Percentiles rank a stretch among this genome's conserved stretches.
Conservation (phyloP, 1,139 yeast species). For the Tardiomyces depauwii region DNA sequence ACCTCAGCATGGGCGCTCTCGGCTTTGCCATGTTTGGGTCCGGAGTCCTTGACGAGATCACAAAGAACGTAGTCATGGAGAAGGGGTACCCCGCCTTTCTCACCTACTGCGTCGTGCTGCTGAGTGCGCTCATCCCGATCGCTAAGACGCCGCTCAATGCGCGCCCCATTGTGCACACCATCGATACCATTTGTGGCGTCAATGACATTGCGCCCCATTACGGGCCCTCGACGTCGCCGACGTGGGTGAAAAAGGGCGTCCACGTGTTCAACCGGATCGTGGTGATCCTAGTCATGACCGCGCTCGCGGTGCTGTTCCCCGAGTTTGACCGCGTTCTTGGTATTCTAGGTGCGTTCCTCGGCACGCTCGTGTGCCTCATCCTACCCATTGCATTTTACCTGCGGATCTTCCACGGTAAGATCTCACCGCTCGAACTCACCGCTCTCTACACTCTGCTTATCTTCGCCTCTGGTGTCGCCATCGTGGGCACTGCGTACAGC, state of each 20-base stretch:
- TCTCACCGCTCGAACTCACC: conserved; percentile 30
- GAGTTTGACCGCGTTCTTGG: conserved; percentile 79
- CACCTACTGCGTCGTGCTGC: conserved; percentile 49
- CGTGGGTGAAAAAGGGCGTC: neutral
- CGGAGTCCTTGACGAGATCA: conserved; percentile 64
- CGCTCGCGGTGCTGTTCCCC: conserved; percentile 50
- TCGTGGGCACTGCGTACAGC: conserved; percentile 23
- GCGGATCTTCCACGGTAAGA: conserved; percentile 39
- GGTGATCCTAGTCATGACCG: conserved; percentile 34
- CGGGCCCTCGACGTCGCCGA: conserved; percentile 1
- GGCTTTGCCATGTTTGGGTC: conserved; percentile 87
- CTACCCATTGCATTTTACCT: conserved; percentile 67
- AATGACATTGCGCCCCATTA: conserved; percentile 9
- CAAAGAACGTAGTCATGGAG: conserved; percentile 60
- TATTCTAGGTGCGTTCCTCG: conserved; percentile 69
- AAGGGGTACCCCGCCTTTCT: conserved; percentile 64
- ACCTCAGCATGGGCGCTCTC: conserved; percentile 61
- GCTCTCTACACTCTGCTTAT: conserved; percentile 37
- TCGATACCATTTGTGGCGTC: conserved; percentile 36
- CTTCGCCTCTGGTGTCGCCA: conserved; percentile 18
- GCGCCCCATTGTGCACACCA: conserved; percentile 71
- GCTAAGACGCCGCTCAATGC: conserved; percentile 85
- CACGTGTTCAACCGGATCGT: conserved; percentile 23
- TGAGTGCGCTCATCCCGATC: conserved; percentile 73
- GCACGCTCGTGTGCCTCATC: conserved; percentile 70